Evolutionary conservation across 176 grass and related monocot species (phyloP).

Genomic region (Carex kokanica): DNA sequence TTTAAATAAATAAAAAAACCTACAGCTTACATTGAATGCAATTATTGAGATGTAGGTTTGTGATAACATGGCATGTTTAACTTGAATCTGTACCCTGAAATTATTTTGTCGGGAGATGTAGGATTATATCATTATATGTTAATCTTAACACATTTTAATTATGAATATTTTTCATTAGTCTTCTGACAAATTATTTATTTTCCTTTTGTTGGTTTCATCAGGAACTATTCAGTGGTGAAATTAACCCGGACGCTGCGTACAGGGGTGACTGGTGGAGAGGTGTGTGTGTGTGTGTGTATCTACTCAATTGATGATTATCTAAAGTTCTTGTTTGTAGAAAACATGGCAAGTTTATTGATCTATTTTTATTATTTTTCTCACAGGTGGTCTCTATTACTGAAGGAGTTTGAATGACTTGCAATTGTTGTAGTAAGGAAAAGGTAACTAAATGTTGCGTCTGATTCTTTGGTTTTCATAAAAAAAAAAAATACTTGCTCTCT

Average conservation of each 20-base stretch:
- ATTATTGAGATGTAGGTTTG: background rate
- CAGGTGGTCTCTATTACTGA: conserved; percentile 29
- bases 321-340: background rate
- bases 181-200: background rate
- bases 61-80: background rate
- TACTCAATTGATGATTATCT: background rate
- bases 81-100: background rate
- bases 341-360: background rate
- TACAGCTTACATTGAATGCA: background rate
- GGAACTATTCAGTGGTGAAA: background rate
- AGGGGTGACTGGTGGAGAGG: conserved; percentile 34
- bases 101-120: background rate
- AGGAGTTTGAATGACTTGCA: background rate
- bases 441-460: background rate
- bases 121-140: too few species aligned
- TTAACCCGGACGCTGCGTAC: background rate
- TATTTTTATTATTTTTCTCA: background rate
- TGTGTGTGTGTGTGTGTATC: background rate
- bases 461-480: background rate
- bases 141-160: too few species aligned
- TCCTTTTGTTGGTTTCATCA: background rate
- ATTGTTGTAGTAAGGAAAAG: conserved; percentile 20
- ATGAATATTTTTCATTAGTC: too few species aligned
- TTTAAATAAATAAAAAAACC: background rate
- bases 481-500: background rate